Evolutionary conservation across 176 grass and related monocot species (phyloP).

Genomic region (Oryza officinalis): DNA sequence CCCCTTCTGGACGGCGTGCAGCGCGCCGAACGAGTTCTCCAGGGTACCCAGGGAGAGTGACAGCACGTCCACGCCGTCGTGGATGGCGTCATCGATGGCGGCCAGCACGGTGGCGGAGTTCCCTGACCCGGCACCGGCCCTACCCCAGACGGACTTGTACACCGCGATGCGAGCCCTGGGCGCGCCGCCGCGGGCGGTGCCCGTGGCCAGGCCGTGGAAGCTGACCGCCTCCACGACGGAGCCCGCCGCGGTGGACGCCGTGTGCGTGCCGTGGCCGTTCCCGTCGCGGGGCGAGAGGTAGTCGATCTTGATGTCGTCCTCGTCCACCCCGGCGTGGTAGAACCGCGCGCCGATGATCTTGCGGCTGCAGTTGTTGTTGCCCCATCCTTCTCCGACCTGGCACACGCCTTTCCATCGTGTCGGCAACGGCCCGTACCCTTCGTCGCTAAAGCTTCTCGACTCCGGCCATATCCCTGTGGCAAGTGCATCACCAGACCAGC

Average conservation of each 20-base stretch:
- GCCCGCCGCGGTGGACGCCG: slow-evolving; percentile 38
- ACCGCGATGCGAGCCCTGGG: slow-evolving; percentile 19
- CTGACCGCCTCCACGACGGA: not conserved
- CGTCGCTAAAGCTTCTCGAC: slow-evolving; percentile 30
- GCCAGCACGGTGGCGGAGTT: slow-evolving; percentile 1
- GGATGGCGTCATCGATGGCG: slow-evolving; percentile 44
- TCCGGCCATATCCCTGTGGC: slow-evolving; percentile 39
- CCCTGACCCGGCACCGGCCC: rapidly evolving
- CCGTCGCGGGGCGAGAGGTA: slow-evolving; percentile 8
- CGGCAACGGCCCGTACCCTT: slow-evolving; percentile 13
- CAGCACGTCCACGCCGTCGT: slow-evolving; percentile 31
- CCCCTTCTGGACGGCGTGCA: slow-evolving; percentile 41
- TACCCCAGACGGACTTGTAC: slow-evolving; percentile 21
- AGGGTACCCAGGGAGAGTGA: slow-evolving; percentile 4
- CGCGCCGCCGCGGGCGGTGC: slow-evolving; percentile 19
- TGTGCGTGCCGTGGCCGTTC: slow-evolving; percentile 5
- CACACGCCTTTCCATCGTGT: slow-evolving; percentile 15
- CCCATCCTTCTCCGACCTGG: not conserved
- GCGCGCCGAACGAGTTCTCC: slow-evolving; percentile 16
- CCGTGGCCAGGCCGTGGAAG: slow-evolving; percentile 6
- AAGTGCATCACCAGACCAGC: too few species aligned
- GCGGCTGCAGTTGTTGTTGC: slow-evolving; percentile 22
- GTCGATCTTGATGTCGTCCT: rapidly evolving
- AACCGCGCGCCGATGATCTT: slow-evolving; percentile 43
- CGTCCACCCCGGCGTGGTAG: not conserved